Evolutionary conservation across 768 basidiomycete genomes (phyloP).

Genomic region (Auricularia sp.): DNA sequence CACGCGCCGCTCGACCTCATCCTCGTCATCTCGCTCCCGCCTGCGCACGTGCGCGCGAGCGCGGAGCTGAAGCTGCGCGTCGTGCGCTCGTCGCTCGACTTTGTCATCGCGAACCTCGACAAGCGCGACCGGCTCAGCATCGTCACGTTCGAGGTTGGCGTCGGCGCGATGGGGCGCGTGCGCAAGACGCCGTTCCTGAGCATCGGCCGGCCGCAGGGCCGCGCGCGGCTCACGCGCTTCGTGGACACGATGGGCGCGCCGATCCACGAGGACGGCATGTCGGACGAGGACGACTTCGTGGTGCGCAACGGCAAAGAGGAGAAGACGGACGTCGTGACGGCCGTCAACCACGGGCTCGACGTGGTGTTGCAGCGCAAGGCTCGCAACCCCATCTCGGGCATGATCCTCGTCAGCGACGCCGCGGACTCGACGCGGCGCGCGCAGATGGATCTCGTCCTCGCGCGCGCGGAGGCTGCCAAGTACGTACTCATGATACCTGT

Average conservation of each 20-base stretch:
- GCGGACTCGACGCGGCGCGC: slow-evolving; percentile 86
- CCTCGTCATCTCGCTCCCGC: slow-evolving; percentile 80
- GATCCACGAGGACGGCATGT: slow-evolving; percentile 13
- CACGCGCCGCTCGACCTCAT: slow-evolving; percentile 90
- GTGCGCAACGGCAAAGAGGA: slow-evolving; percentile 77
- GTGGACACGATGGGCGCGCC: slow-evolving; percentile 52
- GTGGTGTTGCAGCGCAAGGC: slow-evolving; percentile 89
- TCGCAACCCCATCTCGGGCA: slow-evolving; percentile 82
- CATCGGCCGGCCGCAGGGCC: slow-evolving; percentile 58
- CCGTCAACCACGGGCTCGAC: slow-evolving; percentile 95
- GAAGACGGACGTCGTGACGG: slow-evolving; percentile 94
- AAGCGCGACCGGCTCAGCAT: slow-evolving; percentile 74
- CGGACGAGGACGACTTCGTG: slow-evolving; percentile 50
- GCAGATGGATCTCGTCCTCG: slow-evolving; percentile 97
- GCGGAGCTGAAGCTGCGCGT: slow-evolving; percentile 82
- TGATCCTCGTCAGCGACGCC: slow-evolving; percentile 89
- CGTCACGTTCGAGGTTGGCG: slow-evolving; percentile 90
- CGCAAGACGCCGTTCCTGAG: slow-evolving; percentile 91
- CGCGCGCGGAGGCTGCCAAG: slow-evolving; percentile 92
- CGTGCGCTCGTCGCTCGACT: slow-evolving; percentile 81
- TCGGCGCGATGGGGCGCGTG: slow-evolving; percentile 70
- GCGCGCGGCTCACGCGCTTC: slow-evolving; percentile 62
- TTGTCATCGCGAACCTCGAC: slow-evolving; percentile 68
- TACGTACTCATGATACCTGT: slow-evolving; percentile 12
- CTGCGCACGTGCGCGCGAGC: slow-evolving; percentile 57